Evolutionary conservation across 306 rosid genomes (phyloP), one percentile per base, ranked within the genome.

Genomic region (Dryas octopetala): DNA sequence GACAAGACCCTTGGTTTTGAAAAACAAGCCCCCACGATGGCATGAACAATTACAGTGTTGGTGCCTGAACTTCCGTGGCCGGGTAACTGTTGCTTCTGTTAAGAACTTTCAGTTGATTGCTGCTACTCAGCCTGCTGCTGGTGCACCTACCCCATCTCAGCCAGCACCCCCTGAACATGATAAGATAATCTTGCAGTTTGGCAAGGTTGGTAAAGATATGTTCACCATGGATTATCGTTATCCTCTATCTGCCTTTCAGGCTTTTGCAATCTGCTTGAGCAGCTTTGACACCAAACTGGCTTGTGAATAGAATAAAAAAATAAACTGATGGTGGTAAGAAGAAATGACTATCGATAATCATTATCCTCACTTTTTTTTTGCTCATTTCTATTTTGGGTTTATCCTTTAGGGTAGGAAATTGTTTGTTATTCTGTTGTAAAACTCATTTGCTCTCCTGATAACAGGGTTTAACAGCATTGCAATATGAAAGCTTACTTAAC

Each of bases 21-120:
- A 89, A 78, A 95, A 95, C 86, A 95, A 95, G 84, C 88, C 97
- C 15, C 98, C 97, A 1, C 81, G 97, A 76, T 92, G 97, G 97
- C 97, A 92, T 2, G 96, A 90, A 69, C 96, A 90, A 17, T 73
- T 92, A 59, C 97, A 92, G 73, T 92, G 96, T 64, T 92, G 97
- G 97, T 92, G 97, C 78, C 93, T 92, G 46, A 90, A 92, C 72
- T 92, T 92, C 82, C 89, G 93, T 0, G 97, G 97, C 10, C 86
- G 97, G 44, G 97, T 91, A 49, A 91, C 97, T 0, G 89, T 91
- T 9, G 97, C 97, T 11, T 91, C 97, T 3, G 96, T 92, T 14
- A 92, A 92, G 68, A 92, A 92, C 89, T 92, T 92, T 66, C 96
- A 92, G 89, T 52, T 92, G 86, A 89, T 92, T 43, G 96, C 97